These are phyloP conservation scores for Hypoxylon intermedium DNA, from an alignment of 495 filamentous ascomycete genomes.

Conservation along the genomic window DNA sequence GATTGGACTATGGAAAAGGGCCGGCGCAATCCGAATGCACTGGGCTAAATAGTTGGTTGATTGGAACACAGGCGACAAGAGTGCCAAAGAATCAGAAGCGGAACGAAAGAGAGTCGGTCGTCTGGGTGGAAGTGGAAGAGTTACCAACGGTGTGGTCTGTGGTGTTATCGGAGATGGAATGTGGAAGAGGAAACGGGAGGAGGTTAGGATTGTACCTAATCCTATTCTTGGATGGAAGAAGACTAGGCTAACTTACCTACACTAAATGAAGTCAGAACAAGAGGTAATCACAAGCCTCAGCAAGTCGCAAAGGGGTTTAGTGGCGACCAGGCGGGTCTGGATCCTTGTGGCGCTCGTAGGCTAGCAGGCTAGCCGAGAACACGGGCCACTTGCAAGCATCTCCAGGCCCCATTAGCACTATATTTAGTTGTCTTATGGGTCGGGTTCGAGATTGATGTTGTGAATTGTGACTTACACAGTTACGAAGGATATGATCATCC, in stretches of 20 bases:
- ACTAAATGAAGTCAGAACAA: conserved; percentile 30
- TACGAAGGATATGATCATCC: no score
- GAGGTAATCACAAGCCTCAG: conserved; percentile 36
- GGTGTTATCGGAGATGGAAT: conserved; percentile 38
- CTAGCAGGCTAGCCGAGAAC: conserved; percentile 4
- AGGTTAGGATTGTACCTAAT: conserved; percentile 23
- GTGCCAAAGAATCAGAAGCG: no score
- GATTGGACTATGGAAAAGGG: conserved; percentile 15
- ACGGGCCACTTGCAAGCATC: conserved; percentile 13
- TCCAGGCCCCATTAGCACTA: conserved; percentile 16
- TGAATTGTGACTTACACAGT: no score
- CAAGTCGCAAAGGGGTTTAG: conserved; percentile 20
- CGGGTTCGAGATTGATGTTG: no score
- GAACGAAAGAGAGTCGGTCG: no score
- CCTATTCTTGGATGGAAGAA: background rate
- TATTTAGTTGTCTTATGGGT: conserved; percentile 17
- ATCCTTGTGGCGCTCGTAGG: conserved; percentile 20
- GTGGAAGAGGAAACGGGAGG: conserved; percentile 17
- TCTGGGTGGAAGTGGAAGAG: no score
- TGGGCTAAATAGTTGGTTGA: no score
- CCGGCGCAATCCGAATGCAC: conserved; percentile 22
- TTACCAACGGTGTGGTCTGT: no score
- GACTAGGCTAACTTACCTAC: conserved; percentile 7
- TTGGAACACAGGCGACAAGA: conserved; percentile 1
- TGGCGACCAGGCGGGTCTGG: conserved; percentile 7